Conservation (phyloP, 2,329 filamentous ascomycete species). For the Byssoonygena ceratinophila region DNA sequence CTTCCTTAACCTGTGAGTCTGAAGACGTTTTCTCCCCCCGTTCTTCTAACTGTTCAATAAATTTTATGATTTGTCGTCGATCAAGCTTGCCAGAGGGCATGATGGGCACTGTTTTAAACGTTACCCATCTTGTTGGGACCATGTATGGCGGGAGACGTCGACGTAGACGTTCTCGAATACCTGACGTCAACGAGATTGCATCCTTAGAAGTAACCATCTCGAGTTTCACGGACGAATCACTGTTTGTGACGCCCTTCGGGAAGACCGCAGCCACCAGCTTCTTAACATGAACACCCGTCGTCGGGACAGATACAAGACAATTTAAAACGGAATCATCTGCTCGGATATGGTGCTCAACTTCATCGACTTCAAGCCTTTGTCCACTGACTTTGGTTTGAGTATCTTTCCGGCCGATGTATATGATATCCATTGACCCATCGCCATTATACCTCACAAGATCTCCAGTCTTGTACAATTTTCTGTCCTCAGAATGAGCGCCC, state of each 20-base stretch:
- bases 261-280: slow-evolving; percentile 13
- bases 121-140: slow-evolving; percentile 21
- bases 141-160: slow-evolving; percentile 21
- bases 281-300: slow-evolving; percentile 9
- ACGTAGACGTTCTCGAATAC: slow-evolving; percentile 14
- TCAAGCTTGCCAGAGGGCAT: slow-evolving; percentile 22
- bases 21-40: not conserved
- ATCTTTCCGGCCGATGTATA: slow-evolving; percentile 23
- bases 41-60: slow-evolving; percentile 14
- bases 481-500: not conserved
- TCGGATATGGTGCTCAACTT: slow-evolving; percentile 22
- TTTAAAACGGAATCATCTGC: slow-evolving; percentile 10
- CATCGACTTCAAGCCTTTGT: slow-evolving; percentile 23
- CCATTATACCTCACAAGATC: slow-evolving; percentile 22
- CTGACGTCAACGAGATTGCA: slow-evolving; percentile 1
- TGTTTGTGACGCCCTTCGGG: not conserved
- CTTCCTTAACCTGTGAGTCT: not conserved
- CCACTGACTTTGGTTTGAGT: slow-evolving; percentile 24
- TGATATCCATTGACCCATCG: slow-evolving; percentile 20
- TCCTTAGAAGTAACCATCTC: slow-evolving; percentile 10
- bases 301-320: slow-evolving; percentile 11
- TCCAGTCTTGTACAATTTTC: slow-evolving; percentile 22
- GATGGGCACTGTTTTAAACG: slow-evolving; percentile 18
- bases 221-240: not conserved
- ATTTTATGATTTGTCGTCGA: slow-evolving; percentile 18